phyloP scores from a whole-genome alignment of 2,329 filamentous ascomycete genomes.

The Lasiodiplodia sp. region DNA sequence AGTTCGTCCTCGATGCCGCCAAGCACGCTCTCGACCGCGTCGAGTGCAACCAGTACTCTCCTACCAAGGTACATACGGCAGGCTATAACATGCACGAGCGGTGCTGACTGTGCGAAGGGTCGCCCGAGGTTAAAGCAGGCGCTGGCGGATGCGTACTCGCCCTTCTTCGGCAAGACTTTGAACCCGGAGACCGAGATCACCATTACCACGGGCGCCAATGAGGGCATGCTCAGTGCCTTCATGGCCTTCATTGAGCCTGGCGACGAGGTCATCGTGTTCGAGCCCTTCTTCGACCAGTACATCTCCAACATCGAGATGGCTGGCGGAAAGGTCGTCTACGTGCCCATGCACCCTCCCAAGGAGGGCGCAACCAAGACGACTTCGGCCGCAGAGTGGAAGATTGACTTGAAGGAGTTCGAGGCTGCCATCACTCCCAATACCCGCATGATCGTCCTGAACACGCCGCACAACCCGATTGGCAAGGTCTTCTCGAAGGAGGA shows the following conservation, averaged over 20 bases:
- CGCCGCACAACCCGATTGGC: conserved; percentile 92
- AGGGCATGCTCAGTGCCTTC: conserved; percentile 90
- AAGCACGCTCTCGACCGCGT: conserved; percentile 88
- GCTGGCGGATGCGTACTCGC: conserved; percentile 89
- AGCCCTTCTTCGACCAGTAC: conserved; percentile 99
- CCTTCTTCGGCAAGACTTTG: conserved; percentile 81
- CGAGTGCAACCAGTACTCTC: conserved; percentile 98
- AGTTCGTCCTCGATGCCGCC: conserved; percentile 89
- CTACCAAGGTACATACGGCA: conserved; percentile 71
- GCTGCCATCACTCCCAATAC: conserved; percentile 82
- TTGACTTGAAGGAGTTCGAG: conserved; percentile 85
- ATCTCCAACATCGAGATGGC: conserved; percentile 99
- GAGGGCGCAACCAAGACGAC: conserved; percentile 81
- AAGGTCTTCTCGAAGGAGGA: conserved; percentile 91
- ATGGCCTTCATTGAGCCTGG: conserved; percentile 96
- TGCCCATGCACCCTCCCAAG: conserved; percentile 88
- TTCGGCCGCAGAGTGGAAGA: conserved; percentile 84
- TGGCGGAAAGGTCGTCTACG: conserved; percentile 92
- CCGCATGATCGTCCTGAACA: conserved; percentile 95
- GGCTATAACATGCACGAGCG: not conserved
- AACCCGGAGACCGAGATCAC: conserved; percentile 93
- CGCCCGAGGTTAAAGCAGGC: conserved; percentile 91
- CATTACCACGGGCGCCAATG: conserved; percentile 90
- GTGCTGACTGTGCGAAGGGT: conserved; percentile 57
- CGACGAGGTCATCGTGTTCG: conserved; percentile 97